phyloP scores from a whole-genome alignment of 345 rosid species.

The Ricinus communis region DNA sequence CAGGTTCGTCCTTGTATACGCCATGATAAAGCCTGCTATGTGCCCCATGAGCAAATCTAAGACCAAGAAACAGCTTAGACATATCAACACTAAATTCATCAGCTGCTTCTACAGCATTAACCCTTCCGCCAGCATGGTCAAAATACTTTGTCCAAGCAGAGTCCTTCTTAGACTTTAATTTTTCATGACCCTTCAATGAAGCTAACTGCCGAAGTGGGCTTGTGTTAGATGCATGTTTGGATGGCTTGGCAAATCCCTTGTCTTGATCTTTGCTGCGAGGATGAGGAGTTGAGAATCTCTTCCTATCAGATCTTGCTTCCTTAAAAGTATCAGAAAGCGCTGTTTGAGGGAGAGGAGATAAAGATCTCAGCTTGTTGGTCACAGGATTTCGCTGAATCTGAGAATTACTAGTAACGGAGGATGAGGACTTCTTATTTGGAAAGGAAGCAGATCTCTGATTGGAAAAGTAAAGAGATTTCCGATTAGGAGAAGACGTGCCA shows the following conservation, averaged over 20 bases:
- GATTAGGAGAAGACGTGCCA: slow-evolving; percentile 20
- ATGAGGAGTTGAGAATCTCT: slow-evolving; percentile 87
- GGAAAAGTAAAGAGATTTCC: slow-evolving; percentile 18
- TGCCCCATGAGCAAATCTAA: slow-evolving; percentile 90
- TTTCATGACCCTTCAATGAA: slow-evolving; percentile 56
- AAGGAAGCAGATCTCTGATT: not conserved
- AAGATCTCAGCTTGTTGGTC: slow-evolving; percentile 68
- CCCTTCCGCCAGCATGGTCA: slow-evolving; percentile 77
- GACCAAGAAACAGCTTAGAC: slow-evolving; percentile 87
- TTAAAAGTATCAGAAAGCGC: slow-evolving; percentile 67
- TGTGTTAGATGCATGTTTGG: slow-evolving; percentile 32
- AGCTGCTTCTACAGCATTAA: slow-evolving; percentile 66
- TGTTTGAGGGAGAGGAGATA: slow-evolving; percentile 72
- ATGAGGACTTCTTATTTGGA: not conserved
- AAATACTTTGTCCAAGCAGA: slow-evolving; percentile 82
- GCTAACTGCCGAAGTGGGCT: slow-evolving; percentile 64
- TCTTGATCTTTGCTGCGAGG: slow-evolving; percentile 54
- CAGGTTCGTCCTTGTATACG: slow-evolving; percentile 82
- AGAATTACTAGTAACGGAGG: slow-evolving; percentile 26
- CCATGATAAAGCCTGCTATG: slow-evolving; percentile 95
- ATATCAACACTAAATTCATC: slow-evolving; percentile 73
- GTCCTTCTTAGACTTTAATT: slow-evolving; percentile 58
- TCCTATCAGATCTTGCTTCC: slow-evolving; percentile 72
- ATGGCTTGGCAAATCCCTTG: slow-evolving; percentile 39
- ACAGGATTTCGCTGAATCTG: slow-evolving; percentile 48